Conservation (phyloP, 1,139 yeast species). For the Geotrichum aggregatum region DNA sequence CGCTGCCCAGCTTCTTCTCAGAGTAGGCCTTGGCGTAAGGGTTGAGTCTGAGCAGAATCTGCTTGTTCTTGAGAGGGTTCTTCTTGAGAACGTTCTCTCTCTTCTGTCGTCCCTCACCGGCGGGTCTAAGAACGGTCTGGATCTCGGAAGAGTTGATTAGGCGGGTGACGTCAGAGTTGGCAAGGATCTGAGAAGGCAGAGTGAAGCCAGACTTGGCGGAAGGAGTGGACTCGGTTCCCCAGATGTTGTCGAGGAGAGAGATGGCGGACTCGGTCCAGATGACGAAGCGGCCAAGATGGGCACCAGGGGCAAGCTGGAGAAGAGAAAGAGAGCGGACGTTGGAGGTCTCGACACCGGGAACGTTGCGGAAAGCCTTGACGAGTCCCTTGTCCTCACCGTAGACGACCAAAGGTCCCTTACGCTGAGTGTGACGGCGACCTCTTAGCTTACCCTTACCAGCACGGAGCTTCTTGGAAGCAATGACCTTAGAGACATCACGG, state of each 20-base stretch:
- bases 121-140: constrained; percentile 95
- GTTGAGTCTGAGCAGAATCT: constrained; percentile 95
- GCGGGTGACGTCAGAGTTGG: constrained; percentile 95
- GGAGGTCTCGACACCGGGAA: constrained; percentile 99
- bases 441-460: constrained; percentile 99
- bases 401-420: constrained; percentile 99
- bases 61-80: constrained; percentile 99
- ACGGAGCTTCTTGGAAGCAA: constrained; percentile 97
- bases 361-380: constrained; percentile 98
- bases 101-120: constrained; percentile 92
- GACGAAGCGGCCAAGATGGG: constrained; percentile 98
- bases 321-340: constrained; percentile 90
- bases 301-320: constrained; percentile 99
- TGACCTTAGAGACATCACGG: constrained; percentile 96
- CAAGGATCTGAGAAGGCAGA: constrained; percentile 88
- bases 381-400: constrained; percentile 97
- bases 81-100: constrained; percentile 94
- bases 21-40: constrained; percentile 98
- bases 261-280: constrained; percentile 99
- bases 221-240: constrained; percentile 88
- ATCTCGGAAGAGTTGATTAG: constrained; percentile 98
- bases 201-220: constrained; percentile 86
- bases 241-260: constrained; percentile 92
- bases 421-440: constrained; percentile 99
- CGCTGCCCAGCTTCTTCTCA: constrained; percentile 84